A percentile compares a stretch with the other conserved stretches of the same genome.
These are phyloP conservation scores for Kernera saxatilis DNA, from an alignment of 345 rosid genomes.

Conservation along the genomic window DNA sequence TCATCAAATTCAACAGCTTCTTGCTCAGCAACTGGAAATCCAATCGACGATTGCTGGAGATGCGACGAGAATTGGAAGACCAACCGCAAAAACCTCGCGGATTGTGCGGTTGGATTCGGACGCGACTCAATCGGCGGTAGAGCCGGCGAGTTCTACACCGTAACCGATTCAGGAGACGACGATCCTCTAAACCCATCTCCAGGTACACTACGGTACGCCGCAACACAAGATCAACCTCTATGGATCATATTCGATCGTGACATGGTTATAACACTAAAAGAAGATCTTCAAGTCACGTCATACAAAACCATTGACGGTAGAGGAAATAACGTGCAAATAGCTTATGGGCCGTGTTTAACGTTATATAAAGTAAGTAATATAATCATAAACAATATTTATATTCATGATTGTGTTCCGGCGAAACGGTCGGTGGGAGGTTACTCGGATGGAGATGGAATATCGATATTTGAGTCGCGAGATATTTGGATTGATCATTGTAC, in stretches of 20 bases:
- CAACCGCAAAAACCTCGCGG: constrained; percentile 51
- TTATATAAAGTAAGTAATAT: constrained; percentile 48
- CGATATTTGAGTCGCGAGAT: constrained; percentile 44
- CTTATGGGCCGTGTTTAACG: constrained; percentile 54
- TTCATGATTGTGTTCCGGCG: constrained; percentile 49
- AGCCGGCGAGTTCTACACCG: constrained; percentile 47
- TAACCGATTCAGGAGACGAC: constrained; percentile 32
- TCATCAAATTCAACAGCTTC: constrained; percentile 15
- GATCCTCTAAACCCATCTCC: constrained; percentile 38
- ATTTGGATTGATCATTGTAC: constrained; percentile 76
- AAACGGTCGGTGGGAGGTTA: constrained; percentile 30
- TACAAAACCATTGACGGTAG: constrained; percentile 69
- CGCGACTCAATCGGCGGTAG: constrained; percentile 55
- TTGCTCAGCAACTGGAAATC: constrained; percentile 44
- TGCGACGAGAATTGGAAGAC: constrained; percentile 53
- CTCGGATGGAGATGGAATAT: constrained; percentile 69
- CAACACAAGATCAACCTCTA: constrained; percentile 45
- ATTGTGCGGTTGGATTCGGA: constrained; percentile 68
- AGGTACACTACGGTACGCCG: constrained; percentile 57
- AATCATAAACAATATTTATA: constrained; percentile 56
- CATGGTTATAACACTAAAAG: constrained; percentile 52
- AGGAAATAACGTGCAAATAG: constrained; percentile 49
- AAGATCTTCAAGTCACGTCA: constrained; percentile 47
- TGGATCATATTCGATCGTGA: constrained; percentile 63
- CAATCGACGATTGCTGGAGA: constrained; percentile 67